phyloP scores from a whole-genome alignment of 1,284 basidiomycete genomes.

The Tilletia caries region DNA sequence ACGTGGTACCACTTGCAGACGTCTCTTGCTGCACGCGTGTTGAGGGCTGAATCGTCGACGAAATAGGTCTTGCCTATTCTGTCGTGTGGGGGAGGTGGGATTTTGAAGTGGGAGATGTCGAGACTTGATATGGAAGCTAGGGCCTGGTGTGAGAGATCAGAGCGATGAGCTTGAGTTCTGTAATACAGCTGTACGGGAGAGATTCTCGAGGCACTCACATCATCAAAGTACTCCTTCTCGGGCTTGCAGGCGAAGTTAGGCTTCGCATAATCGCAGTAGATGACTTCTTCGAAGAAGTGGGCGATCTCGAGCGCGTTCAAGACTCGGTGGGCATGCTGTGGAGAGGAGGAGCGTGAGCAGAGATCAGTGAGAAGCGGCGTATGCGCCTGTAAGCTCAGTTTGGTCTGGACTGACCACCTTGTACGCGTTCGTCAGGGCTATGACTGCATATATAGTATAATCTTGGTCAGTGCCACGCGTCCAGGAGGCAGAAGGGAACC shows the following conservation, averaged over 20 bases:
- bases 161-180: background rate
- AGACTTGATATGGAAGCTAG: background rate
- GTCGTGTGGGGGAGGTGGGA: slow-evolving; percentile 7
- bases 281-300: slow-evolving; percentile 72
- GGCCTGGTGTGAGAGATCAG: background rate
- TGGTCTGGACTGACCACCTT: slow-evolving; percentile 22
- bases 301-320: slow-evolving; percentile 70
- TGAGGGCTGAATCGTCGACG: slow-evolving; percentile 50
- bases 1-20: slow-evolving; percentile 45
- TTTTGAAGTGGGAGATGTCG: background rate
- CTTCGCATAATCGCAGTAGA: slow-evolving; percentile 73
- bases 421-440: slow-evolving; percentile 51
- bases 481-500: too few species aligned
- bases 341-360: slow-evolving; percentile 15
- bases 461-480: background rate
- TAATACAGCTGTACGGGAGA: background rate
- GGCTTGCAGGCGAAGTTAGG: slow-evolving; percentile 77
- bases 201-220: slow-evolving; percentile 5
- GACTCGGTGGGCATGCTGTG: slow-evolving; percentile 74
- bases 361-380: background rate
- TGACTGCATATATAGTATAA: slow-evolving; percentile 18
- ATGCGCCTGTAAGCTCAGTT: background rate
- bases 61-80: slow-evolving; percentile 33
- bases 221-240: slow-evolving; percentile 57
- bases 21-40: slow-evolving; percentile 39